Percentiles rank a stretch among this genome's conserved stretches.
Evolutionary conservation across 441 rosid species (phyloP).

Genomic region (Erodium moschatum): DNA sequence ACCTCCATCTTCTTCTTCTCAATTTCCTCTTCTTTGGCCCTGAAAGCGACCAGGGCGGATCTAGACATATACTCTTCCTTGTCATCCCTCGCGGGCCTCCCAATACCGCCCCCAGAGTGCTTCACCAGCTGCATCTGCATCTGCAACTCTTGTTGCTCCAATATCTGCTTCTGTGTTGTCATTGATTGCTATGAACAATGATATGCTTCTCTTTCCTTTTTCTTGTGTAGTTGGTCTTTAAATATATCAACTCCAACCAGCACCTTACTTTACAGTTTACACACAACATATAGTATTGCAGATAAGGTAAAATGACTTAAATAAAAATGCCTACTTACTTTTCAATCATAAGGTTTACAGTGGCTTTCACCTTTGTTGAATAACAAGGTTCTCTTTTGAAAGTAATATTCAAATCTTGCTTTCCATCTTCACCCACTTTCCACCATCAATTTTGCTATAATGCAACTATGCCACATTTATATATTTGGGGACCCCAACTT

Average conservation of each 20-base stretch:
- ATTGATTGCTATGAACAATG: conserved; percentile 28
- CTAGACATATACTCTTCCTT: conserved; percentile 50
- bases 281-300: conserved; percentile 9
- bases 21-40: conserved; percentile 59
- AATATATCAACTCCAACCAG: conserved; percentile 23
- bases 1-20: conserved; percentile 57
- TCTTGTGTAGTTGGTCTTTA: conserved; percentile 28
- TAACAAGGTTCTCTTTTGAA: conserved; percentile 21
- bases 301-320: conserved; percentile 23
- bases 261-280: conserved; percentile 22
- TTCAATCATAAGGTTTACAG: conserved; percentile 25
- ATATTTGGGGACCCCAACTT: background rate
- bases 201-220: conserved; percentile 28
- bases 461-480: background rate
- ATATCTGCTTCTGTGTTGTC: conserved; percentile 51
- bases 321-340: conserved; percentile 15
- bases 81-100: conserved; percentile 41
- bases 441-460: conserved; percentile 3
- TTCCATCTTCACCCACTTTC: conserved; percentile 3
- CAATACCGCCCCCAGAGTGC: conserved; percentile 37
- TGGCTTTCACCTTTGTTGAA: conserved; percentile 31
- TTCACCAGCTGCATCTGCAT: conserved; percentile 26
- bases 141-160: conserved; percentile 39
- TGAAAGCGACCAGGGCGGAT: conserved; percentile 45
- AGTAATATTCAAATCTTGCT: conserved; percentile 9